phyloP scores from a whole-genome alignment of 495 filamentous ascomycete species.

The Neurospora discreta region DNA sequence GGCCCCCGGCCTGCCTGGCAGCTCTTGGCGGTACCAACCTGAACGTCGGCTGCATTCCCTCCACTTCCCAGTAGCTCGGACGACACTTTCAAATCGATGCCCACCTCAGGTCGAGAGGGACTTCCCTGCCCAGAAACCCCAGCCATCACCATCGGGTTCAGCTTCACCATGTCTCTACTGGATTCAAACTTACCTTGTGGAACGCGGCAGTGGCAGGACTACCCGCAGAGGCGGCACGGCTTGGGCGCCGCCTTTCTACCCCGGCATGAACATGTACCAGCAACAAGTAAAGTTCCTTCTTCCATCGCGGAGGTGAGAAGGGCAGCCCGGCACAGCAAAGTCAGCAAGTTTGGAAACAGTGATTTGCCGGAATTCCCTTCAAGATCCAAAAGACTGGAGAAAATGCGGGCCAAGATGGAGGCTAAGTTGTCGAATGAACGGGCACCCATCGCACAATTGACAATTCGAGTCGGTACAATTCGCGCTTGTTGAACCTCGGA shows the following conservation, averaged over 20 bases:
- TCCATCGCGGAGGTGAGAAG: neutral
- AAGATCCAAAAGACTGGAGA: neutral
- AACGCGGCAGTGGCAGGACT: neutral
- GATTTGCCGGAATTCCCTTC: neutral
- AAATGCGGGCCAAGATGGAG: neutral
- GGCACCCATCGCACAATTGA: neutral
- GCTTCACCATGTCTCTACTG: no score
- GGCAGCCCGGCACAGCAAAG: neutral
- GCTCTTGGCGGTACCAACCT: slow-evolving; percentile 91
- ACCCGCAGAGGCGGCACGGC: neutral
- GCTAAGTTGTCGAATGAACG: neutral
- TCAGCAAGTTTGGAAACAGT: neutral
- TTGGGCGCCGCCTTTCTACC: neutral
- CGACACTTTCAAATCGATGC: neutral
- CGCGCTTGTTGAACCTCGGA: neutral
- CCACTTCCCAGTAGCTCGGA: slow-evolving; percentile 49
- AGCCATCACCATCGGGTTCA: no score
- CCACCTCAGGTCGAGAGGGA: no score
- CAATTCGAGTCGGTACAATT: neutral
- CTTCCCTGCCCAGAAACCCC: no score
- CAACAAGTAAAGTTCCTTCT: neutral
- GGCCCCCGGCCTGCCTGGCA: slow-evolving; percentile 27
- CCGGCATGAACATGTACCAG: neutral
- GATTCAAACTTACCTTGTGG: neutral
- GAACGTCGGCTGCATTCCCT: slow-evolving; percentile 98